Conservation (phyloP, 2,329 filamentous ascomycete genomes). For the Phialophora verrucosa region DNA sequence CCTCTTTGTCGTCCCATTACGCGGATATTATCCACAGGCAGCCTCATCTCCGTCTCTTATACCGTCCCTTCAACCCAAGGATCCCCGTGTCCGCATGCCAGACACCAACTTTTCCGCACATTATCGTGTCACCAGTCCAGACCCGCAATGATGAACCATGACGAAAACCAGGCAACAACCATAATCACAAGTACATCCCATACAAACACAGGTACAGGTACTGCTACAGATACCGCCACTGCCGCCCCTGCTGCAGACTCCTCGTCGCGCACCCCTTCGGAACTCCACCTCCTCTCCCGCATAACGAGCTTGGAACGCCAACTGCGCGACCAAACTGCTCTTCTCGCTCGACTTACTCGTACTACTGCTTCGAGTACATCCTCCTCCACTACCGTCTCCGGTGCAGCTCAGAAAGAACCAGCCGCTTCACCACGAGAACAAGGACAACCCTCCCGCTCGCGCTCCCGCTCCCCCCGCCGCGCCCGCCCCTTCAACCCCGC, state of each 20-base stretch:
- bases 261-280: slow-evolving; percentile 63
- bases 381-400: slow-evolving; percentile 45
- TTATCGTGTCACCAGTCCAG: not conserved
- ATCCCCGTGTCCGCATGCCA: no score
- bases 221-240: not conserved
- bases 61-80: not conserved
- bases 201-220: not conserved
- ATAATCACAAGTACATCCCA: not conserved
- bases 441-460: slow-evolving; percentile 78
- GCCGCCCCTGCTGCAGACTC: not conserved
- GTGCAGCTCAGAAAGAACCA: slow-evolving; percentile 27
- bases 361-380: slow-evolving; percentile 6
- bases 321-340: slow-evolving; percentile 59
- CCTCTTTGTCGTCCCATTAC: slow-evolving; percentile 8
- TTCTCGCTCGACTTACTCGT: slow-evolving; percentile 36
- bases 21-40: slow-evolving; percentile 19
- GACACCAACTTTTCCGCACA: not conserved
- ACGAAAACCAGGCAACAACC: not conserved
- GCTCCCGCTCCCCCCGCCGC: slow-evolving; percentile 61
- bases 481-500: slow-evolving; percentile 72
- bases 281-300: slow-evolving; percentile 71
- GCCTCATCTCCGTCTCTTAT: slow-evolving; percentile 23
- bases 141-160: not conserved
- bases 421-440: no score
- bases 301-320: slow-evolving; percentile 72